Evolutionary conservation across 164 flowering plant species (phyloP).

Genomic region (Vitis rupestris): DNA sequence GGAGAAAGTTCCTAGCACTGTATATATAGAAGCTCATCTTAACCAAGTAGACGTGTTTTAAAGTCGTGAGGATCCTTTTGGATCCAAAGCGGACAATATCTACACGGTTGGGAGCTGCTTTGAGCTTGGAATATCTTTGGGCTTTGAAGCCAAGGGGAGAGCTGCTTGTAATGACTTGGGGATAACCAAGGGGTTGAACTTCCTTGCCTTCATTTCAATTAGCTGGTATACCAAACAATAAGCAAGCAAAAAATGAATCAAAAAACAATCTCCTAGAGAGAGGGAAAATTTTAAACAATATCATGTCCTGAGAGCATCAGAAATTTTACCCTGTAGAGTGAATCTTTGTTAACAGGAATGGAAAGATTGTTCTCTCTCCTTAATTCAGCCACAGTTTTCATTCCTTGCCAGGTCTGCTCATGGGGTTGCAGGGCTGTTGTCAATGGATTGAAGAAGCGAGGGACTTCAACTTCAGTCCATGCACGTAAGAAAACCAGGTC

Average conservation of each 20-base stretch:
- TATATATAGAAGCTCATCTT: no score
- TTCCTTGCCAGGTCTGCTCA: conserved; percentile 74
- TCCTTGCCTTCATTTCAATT: conserved; percentile 79
- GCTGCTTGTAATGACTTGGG: conserved; percentile 70
- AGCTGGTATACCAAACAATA: conserved; percentile 36
- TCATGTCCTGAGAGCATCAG: neutral
- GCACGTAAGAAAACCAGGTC: conserved; percentile 89
- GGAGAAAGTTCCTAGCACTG: no score
- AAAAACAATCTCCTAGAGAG: neutral
- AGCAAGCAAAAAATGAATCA: neutral
- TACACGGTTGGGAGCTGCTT: no score
- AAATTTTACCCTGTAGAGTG: conserved; percentile 70
- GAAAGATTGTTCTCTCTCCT: conserved; percentile 68
- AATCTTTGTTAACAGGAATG: conserved; percentile 86
- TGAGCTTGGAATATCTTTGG: conserved; percentile 39
- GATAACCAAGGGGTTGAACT: conserved; percentile 85
- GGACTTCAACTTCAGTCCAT: conserved; percentile 86
- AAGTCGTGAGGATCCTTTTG: no score
- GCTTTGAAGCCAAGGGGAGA: conserved; percentile 89
- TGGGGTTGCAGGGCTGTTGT: conserved; percentile 89
- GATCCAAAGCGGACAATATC: no score
- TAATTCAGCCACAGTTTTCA: conserved; percentile 83
- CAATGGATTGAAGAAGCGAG: conserved; percentile 73
- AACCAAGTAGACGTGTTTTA: no score
- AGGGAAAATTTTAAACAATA: no score